These are phyloP conservation scores for Trichoderma asperelloides DNA, from an alignment of 495 filamentous ascomycete genomes.

Conservation along the genomic window DNA sequence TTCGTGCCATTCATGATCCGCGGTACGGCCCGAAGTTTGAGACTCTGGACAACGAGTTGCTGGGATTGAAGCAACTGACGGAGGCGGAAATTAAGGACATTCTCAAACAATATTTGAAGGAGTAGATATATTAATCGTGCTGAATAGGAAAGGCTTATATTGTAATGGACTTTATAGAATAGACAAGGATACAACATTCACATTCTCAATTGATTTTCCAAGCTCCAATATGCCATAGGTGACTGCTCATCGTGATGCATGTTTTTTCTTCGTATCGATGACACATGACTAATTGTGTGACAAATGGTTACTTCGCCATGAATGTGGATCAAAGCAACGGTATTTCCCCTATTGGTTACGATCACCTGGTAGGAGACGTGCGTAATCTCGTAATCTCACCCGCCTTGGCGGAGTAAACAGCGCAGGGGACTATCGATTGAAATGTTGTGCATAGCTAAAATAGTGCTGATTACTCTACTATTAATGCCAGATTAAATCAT, in stretches of 20 bases:
- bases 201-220: too few species aligned
- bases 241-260: too few species aligned
- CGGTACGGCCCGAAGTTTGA: slow-evolving; percentile 19
- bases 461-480: too few species aligned
- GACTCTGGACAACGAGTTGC: slow-evolving; percentile 17
- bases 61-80: slow-evolving; percentile 13
- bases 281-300: background rate
- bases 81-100: slow-evolving; percentile 13
- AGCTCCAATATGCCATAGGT: too few species aligned
- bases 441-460: too few species aligned
- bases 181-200: background rate
- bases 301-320: background rate
- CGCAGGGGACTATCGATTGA: background rate
- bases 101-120: background rate
- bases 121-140: background rate
- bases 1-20: slow-evolving; percentile 26
- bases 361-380: background rate
- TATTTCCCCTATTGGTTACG: background rate
- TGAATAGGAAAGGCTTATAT: background rate
- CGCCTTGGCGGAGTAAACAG: background rate
- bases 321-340: background rate
- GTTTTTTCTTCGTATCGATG: background rate
- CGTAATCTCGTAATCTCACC: background rate
- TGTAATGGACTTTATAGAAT: background rate
- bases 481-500: too few species aligned